Base-by-base conservation (phyloP, 208 protist species). In the Acanthamoeba quina region DNA sequence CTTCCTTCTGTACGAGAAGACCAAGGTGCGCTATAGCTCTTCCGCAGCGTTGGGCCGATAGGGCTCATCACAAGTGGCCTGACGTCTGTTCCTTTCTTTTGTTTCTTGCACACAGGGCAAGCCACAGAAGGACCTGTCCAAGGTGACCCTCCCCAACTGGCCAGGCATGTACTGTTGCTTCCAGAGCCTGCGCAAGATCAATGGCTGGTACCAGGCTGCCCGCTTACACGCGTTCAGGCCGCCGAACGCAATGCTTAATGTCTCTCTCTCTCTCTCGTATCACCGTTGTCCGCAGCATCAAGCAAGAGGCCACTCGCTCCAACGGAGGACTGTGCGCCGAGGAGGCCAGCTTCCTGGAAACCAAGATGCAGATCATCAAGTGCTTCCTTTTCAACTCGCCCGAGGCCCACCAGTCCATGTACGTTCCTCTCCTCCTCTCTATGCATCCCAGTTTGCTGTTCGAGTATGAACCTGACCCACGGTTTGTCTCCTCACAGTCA, bases 161-260 rank as follows among this genome's bases (percentile, higher is more conserved):
- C 83, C 83, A 34, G 83, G 58, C 19, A 74, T 90, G 83, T 72
- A 72, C 62, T 58, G 44, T 54, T 90, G 83, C 83, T 90, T 90
- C 60, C 62, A 90, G 31, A 72, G 58, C 26, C 83, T 90, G 41
- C 83, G 83, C 58, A 90, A 90, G 24, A 90, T 90, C 60, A 72
- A 66, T 34, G 62, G 72, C 37, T 11, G 26, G 70, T 78, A 64
- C 11, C 19, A 15, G 3, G 11, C 21, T 17, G 13, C 21, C 58
- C 11, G 13, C 24, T 17, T 64, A 17, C 58, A 64, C 11, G 10
- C 41, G 19, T 74, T 13, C 10, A 41, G 17, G 10, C 15, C 26
- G 24, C 26, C 29, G 66, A 17, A 76, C 19, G 26, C 26, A 37
- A 0, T 37, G 10, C 29, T 29, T 76, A n/a, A 11, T 44, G 9